Percentiles rank a stretch among this genome's conserved stretches.
These are phyloP conservation scores for Talaromyces sp. DNA, from an alignment of 2,329 filamentous ascomycete species.

Conservation along the genomic window DNA sequence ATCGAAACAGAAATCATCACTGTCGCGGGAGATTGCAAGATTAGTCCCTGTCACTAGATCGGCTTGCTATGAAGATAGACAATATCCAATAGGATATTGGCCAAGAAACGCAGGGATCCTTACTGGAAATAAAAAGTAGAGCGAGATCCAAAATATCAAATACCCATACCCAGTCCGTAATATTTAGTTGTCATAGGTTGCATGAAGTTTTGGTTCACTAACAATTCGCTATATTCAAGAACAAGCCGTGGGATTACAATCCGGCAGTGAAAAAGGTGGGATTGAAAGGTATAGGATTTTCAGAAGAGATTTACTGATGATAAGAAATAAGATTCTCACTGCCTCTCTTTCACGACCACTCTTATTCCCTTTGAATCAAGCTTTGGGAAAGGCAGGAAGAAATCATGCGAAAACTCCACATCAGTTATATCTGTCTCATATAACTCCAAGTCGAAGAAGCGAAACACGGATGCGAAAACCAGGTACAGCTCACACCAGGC, in stretches of 20 bases:
- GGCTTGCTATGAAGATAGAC: background rate
- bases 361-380: slow-evolving; percentile 9
- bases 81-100: background rate
- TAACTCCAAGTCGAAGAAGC: slow-evolving; percentile 8
- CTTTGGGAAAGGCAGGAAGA: slow-evolving; percentile 10
- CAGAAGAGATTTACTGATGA: background rate
- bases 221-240: background rate
- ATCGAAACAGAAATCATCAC: background rate
- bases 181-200: background rate
- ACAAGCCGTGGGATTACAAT: background rate
- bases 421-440: slow-evolving; percentile 13
- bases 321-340: background rate
- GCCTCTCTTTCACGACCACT: slow-evolving; percentile 3
- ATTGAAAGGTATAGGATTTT: background rate
- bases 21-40: background rate
- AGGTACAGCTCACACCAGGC: slow-evolving; percentile 9
- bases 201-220: background rate
- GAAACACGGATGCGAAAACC: slow-evolving; percentile 9
- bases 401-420: slow-evolving; percentile 8
- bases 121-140: background rate
- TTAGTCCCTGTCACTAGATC: background rate
- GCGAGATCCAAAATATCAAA: background rate
- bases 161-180: background rate
- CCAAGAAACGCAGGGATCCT: background rate
- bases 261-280: background rate